Base-by-base conservation (phyloP, 2,329 filamentous ascomycete genomes). In the Epichloe hybrida region DNA sequence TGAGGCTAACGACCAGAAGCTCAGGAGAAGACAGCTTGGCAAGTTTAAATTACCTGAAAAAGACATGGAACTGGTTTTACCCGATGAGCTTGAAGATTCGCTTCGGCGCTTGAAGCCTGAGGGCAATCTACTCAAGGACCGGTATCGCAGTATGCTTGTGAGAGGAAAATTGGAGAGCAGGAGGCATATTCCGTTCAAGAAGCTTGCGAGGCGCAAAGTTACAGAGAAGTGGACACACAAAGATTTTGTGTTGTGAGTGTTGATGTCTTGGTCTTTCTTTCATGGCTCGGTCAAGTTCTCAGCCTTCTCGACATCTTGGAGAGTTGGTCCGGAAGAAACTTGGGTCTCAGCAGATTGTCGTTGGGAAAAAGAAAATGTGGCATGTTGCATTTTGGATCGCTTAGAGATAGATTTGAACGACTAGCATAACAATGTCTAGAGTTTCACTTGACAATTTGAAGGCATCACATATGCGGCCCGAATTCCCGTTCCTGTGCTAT, bases 201-300 rank as follows among this genome's bases (percentile, higher is more conserved):
- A 87, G 76, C 87, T 93, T 73, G 79, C 80, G 56, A 90, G 83
- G 75, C 82, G 74, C 58, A 88, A 86, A 66, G 69, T 82, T 48
- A 95, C 88, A 6, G 93, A 97, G 78, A 98, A 97, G 71, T 98
- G 93, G 93, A 81, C 84, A 43, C 87, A 95, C 73, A 98, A 98
- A 76, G 93, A 98, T 66, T 98, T 95, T 56, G 58, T 52, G 5
- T 39, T 53, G 43, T 53, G 27, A 52, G 34, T 36, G 13, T 45
- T 27, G 15, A 2, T 7, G 17, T 44, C 15, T 50, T 31, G 5
- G 15, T 5, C 9, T 41, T 23, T 11, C 34, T 15, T 49, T 49
- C 20, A 21, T 20, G 37, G 27, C 39, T 17, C 20, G 31, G 31
- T 27, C 39, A 27, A 23, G 2, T 12, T 48, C n/a, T 34, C 13